These are phyloP conservation scores for Straminergon stramineum DNA, from an alignment of 225 moss, liverwort and hornwort genomes.

Conservation along the genomic window DNA sequence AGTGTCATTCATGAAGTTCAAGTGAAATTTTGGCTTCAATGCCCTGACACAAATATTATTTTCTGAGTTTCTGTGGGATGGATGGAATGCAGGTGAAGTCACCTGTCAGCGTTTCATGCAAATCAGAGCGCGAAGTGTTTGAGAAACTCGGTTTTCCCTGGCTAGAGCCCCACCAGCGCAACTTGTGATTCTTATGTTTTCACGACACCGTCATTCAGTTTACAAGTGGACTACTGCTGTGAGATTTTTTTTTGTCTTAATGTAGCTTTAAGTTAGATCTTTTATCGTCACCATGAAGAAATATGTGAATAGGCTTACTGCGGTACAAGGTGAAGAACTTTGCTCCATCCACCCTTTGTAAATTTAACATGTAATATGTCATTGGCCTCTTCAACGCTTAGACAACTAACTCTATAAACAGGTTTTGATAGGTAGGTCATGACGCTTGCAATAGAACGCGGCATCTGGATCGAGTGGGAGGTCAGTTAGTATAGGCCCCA, in stretches of 20 bases:
- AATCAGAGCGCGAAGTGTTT: conserved; percentile 79
- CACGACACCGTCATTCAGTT: not conserved
- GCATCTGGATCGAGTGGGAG: not conserved
- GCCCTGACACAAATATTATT: not conserved
- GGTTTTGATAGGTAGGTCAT: not conserved
- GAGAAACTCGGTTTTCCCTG: conserved; percentile 75
- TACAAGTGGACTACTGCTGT: not conserved
- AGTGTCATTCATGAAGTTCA: not conserved
- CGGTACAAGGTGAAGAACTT: not conserved
- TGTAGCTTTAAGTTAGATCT: not conserved
- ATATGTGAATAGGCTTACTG: not conserved
- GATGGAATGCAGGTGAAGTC: conserved; percentile 38
- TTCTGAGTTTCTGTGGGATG: not conserved
- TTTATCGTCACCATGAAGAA: not conserved
- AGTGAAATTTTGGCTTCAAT: not conserved
- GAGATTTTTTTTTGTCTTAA: not conserved
- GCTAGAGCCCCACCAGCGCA: conserved; percentile 93
- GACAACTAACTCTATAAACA: not conserved
- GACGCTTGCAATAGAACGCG: not conserved
- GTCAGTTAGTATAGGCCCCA: not conserved
- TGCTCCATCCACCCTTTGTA: not conserved
- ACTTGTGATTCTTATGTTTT: conserved; percentile 38
- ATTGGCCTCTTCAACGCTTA: not conserved
- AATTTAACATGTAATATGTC: not conserved
- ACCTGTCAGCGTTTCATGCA: conserved; percentile 48